These are phyloP conservation scores for Epichloe bromicola DNA, from an alignment of 2,329 filamentous ascomycete genomes.

Conservation along the genomic window DNA sequence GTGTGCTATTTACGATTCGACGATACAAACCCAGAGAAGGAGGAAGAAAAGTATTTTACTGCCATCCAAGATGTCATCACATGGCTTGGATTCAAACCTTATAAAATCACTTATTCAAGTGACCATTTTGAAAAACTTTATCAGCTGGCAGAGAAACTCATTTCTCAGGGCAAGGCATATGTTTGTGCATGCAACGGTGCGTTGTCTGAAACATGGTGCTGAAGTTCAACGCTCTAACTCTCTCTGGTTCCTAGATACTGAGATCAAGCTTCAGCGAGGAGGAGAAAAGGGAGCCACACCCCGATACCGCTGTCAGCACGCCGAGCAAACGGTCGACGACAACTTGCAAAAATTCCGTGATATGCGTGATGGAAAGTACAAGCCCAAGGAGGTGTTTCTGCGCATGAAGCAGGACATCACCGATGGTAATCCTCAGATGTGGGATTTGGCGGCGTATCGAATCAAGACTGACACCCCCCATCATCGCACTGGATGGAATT, in stretches of 20 bases:
- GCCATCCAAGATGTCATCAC: constrained; percentile 79
- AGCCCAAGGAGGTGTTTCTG: constrained; percentile 68
- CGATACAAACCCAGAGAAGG: constrained; percentile 89
- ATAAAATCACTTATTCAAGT: constrained; percentile 62
- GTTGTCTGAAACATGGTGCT: not conserved
- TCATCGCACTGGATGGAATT: constrained; percentile 66
- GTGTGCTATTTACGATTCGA: constrained; percentile 48
- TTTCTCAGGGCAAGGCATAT: constrained; percentile 54
- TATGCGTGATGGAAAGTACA: constrained; percentile 87
- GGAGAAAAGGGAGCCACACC: constrained; percentile 56
- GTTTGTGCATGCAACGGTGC: constrained; percentile 78
- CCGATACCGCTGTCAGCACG: constrained; percentile 70
- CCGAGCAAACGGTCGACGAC: constrained; percentile 58
- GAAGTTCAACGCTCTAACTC: not conserved
- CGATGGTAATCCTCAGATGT: constrained; percentile 85
- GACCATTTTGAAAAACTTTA: constrained; percentile 81
- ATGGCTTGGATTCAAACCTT: constrained; percentile 54
- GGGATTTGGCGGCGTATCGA: constrained; percentile 87
- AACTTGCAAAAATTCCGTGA: constrained; percentile 74
- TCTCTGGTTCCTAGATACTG: constrained; percentile 35
- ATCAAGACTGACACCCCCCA: constrained; percentile 62
- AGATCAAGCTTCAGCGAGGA: constrained; percentile 79
- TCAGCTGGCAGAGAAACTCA: constrained; percentile 71
- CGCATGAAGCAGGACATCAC: constrained; percentile 88
- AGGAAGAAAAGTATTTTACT: constrained; percentile 78